Base-by-base conservation (phyloP, 1,139 yeast genomes). In the Taphrina flavorubra region DNA sequence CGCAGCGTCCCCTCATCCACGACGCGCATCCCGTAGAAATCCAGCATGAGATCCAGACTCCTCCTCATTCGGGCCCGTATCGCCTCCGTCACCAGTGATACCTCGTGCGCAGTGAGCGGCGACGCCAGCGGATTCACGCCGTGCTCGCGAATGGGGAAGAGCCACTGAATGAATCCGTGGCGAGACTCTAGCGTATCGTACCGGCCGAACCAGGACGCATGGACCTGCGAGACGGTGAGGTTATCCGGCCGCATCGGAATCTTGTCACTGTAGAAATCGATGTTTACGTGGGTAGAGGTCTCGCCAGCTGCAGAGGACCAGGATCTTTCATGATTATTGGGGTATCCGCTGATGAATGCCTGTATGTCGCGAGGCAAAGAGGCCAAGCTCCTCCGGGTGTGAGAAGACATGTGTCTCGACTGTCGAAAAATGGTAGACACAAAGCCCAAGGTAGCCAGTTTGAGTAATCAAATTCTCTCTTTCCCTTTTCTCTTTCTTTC, bases 141-240 rank as follows among this genome's bases (percentile, higher is more conserved):
- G 25, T 16, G 61, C 34, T 55, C 61, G 16, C 55, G 60, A 14
- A 63, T 31, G 14, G 67, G 67, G 40, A 63, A 63, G 25, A 63
- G 55, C 67, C 67, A 63, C 25, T 63, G 61, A 18, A 63, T 55
- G 67, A 42, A 53, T 7, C 61, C 61, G 46, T 55, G 61, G 11
- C 39, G 36, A 14, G 44, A 18, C 42, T 63, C 67, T 18, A 63
- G 61, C 11, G 44, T n/a, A 4, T 16, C 51, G 51, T 63, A 55
- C 36, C 20, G 44, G 20, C 67, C 67, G 39, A 34, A 49, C 67
- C 67, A 63, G 25, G 44, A 14, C 6, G 20, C 14, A 25, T 53
- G 60, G 13, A 63, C 36, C 10, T 31, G 46, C 16, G 59, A 36
- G 2, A 63, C 20, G 16, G 61, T 63, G 47, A 63, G 37, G 46